Conservation (phyloP, 176 grass and related monocot genomes). For the Oryza longistaminata region DNA sequence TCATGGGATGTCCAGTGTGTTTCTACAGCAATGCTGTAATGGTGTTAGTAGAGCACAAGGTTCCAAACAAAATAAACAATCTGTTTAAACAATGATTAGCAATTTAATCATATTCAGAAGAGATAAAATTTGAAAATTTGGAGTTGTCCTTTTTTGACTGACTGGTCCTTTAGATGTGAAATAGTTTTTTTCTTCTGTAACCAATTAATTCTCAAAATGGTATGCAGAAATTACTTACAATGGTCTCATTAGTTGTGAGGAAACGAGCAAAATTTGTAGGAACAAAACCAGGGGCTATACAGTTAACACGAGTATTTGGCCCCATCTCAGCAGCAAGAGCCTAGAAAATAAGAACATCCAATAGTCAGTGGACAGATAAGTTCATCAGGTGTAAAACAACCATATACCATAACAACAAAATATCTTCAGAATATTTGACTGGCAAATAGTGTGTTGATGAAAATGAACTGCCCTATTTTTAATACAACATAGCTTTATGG, state of each 20-base stretch:
- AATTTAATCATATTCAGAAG: slow-evolving; percentile 3
- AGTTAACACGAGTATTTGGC: slow-evolving; percentile 90
- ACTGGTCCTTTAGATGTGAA: neutral
- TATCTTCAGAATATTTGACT: neutral
- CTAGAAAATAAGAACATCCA: slow-evolving; percentile 42
- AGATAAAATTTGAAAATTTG: neutral
- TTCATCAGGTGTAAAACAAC: neutral
- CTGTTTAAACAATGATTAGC: neutral
- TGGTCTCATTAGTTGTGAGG: slow-evolving; percentile 61
- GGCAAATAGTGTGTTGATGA: neutral
- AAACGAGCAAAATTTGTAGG: slow-evolving; percentile 92
- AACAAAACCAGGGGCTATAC: slow-evolving; percentile 98
- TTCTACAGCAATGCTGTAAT: neutral
- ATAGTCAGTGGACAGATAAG: slow-evolving; percentile 6
- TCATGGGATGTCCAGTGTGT: neutral
- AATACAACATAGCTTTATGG: neutral
- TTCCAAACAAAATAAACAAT: neutral
- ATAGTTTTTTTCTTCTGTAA: neutral
- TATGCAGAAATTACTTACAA: slow-evolving; percentile 62
- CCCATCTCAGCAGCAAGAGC: slow-evolving; percentile 90
- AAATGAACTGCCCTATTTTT: neutral
- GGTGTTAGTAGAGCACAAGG: neutral
- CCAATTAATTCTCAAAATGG: neutral
- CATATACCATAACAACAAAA: slow-evolving; percentile 4
- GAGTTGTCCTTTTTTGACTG: neutral